Evolutionary conservation across 2,329 filamentous ascomycete genomes (phyloP), one percentile per base, ranked within the genome.

Genomic region (Cordyceps farinosa): DNA sequence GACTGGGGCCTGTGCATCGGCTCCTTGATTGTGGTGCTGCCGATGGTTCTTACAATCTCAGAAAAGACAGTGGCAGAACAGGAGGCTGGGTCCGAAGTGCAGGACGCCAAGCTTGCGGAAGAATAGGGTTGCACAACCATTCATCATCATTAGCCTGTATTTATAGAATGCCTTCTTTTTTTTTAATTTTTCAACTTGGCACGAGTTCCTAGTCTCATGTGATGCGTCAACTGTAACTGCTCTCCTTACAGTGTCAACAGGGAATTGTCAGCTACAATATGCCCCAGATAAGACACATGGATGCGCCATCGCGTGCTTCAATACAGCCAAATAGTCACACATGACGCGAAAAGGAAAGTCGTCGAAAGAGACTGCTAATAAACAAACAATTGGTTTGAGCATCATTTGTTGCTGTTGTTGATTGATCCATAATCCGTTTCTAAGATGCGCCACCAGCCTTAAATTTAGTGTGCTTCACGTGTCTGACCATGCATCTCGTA

Each of bases 1-100:
- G 73, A 79, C 63, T 81, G 78, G 78, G 77, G 77, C 1, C 67
- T 81, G 15, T 79, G 75, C 62, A 79, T 80, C 60, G 79, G 76
- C 2, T 72, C 77, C 0, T 67, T 81, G 30, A 64, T 79, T 5
- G 64, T 80, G 47, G 78, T 73, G 5, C 68, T 82, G 54, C 79
- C 79, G 3, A 72, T 76, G 0, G 77, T 81, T 3, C 71, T 73
- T 67, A 74, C 77, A 0, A 77, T 81, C 3, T 65, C 67, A 2
- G 66, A 69, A 55, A 70, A 67, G 27, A 74, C 73, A 0, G 61
- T 62, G 30, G 65, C 67, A 1, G 68, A 70, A 47, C 65, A 69
- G 22, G 71, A 73, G 63, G 67, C 70, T 3, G 71, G 34, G 47
- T n/a, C 51, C 3, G 51, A 42, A 11, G 6, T n/a, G 10, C 59